Percentiles rank a stretch among this genome's conserved stretches.
These are phyloP conservation scores for Penicillium sp. DNA, from an alignment of 2,329 filamentous ascomycete genomes.

Conservation along the genomic window DNA sequence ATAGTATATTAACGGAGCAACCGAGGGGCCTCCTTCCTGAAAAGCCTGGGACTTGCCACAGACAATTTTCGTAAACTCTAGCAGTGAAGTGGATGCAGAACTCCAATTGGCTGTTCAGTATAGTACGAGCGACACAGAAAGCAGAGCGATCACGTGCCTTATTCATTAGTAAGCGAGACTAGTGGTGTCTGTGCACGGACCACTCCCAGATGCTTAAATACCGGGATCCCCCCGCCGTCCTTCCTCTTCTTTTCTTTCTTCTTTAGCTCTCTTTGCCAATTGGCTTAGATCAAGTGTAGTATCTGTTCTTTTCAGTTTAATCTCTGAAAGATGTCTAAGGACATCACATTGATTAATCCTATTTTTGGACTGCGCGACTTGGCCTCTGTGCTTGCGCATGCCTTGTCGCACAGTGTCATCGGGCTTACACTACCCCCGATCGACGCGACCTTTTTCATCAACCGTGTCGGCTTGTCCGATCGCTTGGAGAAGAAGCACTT, in stretches of 20 bases:
- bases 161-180: constrained; percentile 12
- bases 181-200: constrained; percentile 21
- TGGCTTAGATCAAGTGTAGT: constrained; percentile 90
- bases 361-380: constrained; percentile 61
- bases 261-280: constrained; percentile 52
- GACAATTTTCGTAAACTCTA: not conserved
- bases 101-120: constrained; percentile 51
- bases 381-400: constrained; percentile 71
- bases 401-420: constrained; percentile 63
- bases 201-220: constrained; percentile 29
- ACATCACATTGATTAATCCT: constrained; percentile 72
- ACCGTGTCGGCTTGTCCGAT: constrained; percentile 49
- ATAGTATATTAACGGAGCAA: not conserved
- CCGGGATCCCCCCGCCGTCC: constrained; percentile 5
- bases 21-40: not conserved
- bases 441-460: constrained; percentile 63
- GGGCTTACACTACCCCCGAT: constrained; percentile 71
- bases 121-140: no score
- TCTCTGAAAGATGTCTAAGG: constrained; percentile 79
- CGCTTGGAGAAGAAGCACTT: constrained; percentile 54
- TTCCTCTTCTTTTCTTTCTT: constrained; percentile 44
- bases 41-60: not conserved
- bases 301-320: constrained; percentile 99
- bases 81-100: constrained; percentile 44
- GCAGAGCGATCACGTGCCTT: constrained; percentile 45